Evolutionary conservation across 345 rosid species (phyloP).

Genomic region (Eucalyptus brandiana): DNA sequence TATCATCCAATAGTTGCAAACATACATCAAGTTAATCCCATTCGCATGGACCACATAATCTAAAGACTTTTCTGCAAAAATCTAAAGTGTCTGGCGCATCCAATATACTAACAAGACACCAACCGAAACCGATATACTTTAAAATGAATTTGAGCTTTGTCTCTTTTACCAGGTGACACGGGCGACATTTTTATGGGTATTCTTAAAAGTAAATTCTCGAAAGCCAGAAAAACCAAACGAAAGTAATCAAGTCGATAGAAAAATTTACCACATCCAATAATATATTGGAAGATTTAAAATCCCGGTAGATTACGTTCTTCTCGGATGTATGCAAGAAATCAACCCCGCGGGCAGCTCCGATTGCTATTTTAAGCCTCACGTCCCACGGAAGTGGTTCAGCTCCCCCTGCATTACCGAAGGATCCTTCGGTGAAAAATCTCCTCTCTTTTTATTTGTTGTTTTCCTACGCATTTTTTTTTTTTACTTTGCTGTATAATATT

Average conservation of each 20-base stretch:
- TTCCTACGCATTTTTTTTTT: not conserved
- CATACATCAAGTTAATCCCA: not conserved
- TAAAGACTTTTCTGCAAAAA: not conserved
- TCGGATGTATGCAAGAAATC: conserved; percentile 63
- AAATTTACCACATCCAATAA: conserved; percentile 55
- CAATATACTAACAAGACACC: accelerated
- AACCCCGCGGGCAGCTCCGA: conserved; percentile 75
- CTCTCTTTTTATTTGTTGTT: not conserved
- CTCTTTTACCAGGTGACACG: not conserved
- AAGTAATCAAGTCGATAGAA: not conserved
- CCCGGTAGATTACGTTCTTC: conserved; percentile 70
- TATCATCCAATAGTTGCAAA: not conserved
- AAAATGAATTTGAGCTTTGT: not conserved
- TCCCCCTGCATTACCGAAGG: conserved; percentile 17
- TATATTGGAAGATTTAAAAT: conserved; percentile 77
- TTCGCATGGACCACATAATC: not conserved
- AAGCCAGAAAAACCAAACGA: not conserved
- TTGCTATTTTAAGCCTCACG: conserved; percentile 46
- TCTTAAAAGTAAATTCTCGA: not conserved
- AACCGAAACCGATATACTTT: not conserved
- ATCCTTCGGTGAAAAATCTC: not conserved
- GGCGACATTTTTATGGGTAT: not conserved
- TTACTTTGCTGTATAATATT: not conserved
- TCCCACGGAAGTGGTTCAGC: conserved; percentile 67
- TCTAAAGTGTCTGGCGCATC: not conserved